A percentile compares a stretch with the other conserved stretches of the same genome.
These are phyloP conservation scores for Fragaria ananassa DNA, from an alignment of 306 rosid genomes.

Conservation along the genomic window DNA sequence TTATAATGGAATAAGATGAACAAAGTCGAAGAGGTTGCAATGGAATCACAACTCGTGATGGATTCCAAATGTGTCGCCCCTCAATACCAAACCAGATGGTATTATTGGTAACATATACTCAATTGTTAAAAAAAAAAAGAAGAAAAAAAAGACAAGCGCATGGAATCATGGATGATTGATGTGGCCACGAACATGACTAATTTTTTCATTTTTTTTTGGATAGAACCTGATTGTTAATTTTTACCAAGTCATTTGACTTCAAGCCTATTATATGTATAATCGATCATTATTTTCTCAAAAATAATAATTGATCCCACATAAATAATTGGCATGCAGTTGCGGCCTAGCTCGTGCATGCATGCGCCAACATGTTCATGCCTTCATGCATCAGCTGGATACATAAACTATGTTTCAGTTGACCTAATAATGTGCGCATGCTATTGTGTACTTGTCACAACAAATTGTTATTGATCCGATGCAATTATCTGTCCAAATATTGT, in stretches of 20 bases:
- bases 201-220: not conserved
- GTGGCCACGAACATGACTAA: not conserved
- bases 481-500: not conserved
- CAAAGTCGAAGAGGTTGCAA: not conserved
- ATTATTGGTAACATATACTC: not conserved
- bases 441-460: not conserved
- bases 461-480: not conserved
- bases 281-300: not conserved
- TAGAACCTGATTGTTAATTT: not conserved
- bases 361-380: too few relatives aligned
- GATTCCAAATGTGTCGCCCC: not conserved
- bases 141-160: too few relatives aligned
- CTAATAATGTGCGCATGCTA: constrained; percentile 5
- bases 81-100: not conserved
- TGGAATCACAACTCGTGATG: not conserved
- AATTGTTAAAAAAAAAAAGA: not conserved
- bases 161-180: not conserved
- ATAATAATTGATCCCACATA: too few relatives aligned
- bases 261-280: not conserved
- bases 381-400: too few relatives aligned
- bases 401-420: not conserved
- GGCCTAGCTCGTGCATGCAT: too few relatives aligned
- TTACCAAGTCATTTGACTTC: not conserved
- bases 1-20: too few relatives aligned
- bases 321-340: too few relatives aligned